phyloP scores from a whole-genome alignment of 805 yeast genomes.

The Candida jianshihensis region DNA sequence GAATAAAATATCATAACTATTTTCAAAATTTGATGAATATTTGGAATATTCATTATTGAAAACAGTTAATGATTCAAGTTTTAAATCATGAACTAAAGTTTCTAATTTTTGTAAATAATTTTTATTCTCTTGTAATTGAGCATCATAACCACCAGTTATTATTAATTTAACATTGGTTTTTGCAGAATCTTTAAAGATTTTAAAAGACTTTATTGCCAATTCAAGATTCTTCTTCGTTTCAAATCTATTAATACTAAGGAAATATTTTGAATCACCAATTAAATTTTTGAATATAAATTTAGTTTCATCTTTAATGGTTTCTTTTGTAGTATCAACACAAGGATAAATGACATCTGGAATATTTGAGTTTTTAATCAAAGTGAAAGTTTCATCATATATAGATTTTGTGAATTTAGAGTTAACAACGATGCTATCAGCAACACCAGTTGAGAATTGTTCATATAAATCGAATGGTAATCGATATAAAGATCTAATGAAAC shows the following conservation, averaged over 20 bases:
- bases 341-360: constrained; percentile 34
- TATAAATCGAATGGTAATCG: constrained; percentile 77
- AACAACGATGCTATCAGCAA: constrained; percentile 77
- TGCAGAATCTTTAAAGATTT: constrained; percentile 29
- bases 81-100: constrained; percentile 35
- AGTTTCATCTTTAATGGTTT: constrained; percentile 14
- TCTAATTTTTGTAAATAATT: constrained; percentile 59
- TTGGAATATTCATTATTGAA: constrained; percentile 24
- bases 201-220: constrained; percentile 68
- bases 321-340: constrained; percentile 57
- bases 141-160: constrained; percentile 89
- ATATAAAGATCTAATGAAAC: constrained; percentile 54
- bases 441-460: constrained; percentile 74
- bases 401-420: constrained; percentile 79
- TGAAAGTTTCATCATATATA: constrained; percentile 62
- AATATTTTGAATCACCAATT: constrained; percentile 26
- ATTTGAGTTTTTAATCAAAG: constrained; percentile 23
- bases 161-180: constrained; percentile 42
- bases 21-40: constrained; percentile 8
- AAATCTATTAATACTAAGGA: constrained; percentile 80
- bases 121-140: constrained; percentile 67
- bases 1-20: constrained; percentile 55
- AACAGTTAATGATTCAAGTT: constrained; percentile 40
- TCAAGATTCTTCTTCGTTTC: constrained; percentile 80
- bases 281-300: constrained; percentile 12